Base-by-base conservation (phyloP, 2,329 filamentous ascomycete genomes). In the Chaetomium sp. region DNA sequence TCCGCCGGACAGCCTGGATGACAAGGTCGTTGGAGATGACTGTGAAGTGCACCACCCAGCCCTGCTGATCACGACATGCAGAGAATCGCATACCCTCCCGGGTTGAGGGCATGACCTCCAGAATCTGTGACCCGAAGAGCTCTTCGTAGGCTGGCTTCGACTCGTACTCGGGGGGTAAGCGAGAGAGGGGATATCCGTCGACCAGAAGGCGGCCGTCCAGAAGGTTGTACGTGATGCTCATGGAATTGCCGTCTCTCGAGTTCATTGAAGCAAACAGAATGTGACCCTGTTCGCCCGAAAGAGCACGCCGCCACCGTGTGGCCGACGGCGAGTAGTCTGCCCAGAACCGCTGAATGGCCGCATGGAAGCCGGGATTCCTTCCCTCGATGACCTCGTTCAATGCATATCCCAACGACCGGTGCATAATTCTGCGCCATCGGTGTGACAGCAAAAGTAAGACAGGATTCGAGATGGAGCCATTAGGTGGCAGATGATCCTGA, bases 121-220 rank as follows among this genome's bases (percentile, higher is more conserved):
- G 57, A 0, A 73, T 56, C 0, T 73, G 71, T 4, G 69, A 61
- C 1, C 79, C 78, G 70, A 87, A 86, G 0, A 87, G 70, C 0
- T 70, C 68, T 0, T 13, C 12, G 66, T 83, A 87, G 0, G 73
- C 73, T 0, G 68, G 8, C 59, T 84, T 75, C 0, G 16, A 8
- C 38, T 80, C 75, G 57, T 84, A 87, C 0, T 78, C 65, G 0
- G 12, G 2, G 0, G 85, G 85, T 0, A 87, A 75, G 2, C 80
- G 77, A 4, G 77, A 71, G 0, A 86, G 68, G 0, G 82, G 84
- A 1, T 74, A 50, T 0, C 85, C 84, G 63, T 86, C 77, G 0
- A 87, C 78, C 0, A 86, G 75, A 0, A 89, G 73, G 27, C 81
- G 75, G 0, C 81, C 84, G 0, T 77, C 81, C 2, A 88, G 67